Evolutionary conservation across 2,329 filamentous ascomycete genomes (phyloP).

Genomic region (Colletotrichum tropicale): DNA sequence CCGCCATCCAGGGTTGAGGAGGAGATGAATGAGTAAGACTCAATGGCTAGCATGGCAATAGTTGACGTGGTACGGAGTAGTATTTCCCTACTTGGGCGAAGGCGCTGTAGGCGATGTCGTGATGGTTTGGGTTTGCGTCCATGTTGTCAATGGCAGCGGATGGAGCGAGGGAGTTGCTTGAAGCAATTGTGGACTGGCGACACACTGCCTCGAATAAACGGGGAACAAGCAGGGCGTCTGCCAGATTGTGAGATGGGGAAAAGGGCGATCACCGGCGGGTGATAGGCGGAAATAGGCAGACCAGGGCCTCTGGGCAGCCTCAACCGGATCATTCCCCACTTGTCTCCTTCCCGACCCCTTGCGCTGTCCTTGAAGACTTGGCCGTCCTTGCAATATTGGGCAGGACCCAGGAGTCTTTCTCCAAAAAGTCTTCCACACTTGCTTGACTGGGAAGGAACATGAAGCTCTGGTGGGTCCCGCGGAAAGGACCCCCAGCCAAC

Average conservation of each 20-base stretch:
- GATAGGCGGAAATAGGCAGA: background rate
- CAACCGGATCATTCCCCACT: conserved; percentile 2
- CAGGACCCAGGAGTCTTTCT: background rate
- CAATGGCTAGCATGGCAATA: background rate
- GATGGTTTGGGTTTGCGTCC: background rate
- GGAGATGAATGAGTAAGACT: background rate
- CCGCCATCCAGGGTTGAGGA: background rate
- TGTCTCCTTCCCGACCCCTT: background rate
- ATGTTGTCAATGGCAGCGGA: background rate
- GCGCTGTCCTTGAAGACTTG: background rate
- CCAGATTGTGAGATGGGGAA: background rate
- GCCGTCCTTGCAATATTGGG: background rate
- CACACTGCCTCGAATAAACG: background rate
- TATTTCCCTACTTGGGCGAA: background rate
- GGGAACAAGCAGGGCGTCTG: background rate
- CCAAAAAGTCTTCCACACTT: background rate
- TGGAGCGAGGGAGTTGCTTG: conserved; percentile 3
- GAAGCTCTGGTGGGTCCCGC: background rate
- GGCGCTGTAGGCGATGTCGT: background rate
- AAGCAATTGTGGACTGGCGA: background rate
- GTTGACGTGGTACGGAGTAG: background rate
- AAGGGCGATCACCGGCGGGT: background rate
- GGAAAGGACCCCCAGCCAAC: background rate
- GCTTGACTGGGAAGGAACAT: background rate
- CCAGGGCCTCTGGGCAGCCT: background rate